A percentile compares a stretch with the other conserved stretches of the same genome.
These are phyloP conservation scores for Gamsiella multidivaricata DNA, from an alignment of 192 early-diverging fungal genomes.

Conservation along the genomic window DNA sequence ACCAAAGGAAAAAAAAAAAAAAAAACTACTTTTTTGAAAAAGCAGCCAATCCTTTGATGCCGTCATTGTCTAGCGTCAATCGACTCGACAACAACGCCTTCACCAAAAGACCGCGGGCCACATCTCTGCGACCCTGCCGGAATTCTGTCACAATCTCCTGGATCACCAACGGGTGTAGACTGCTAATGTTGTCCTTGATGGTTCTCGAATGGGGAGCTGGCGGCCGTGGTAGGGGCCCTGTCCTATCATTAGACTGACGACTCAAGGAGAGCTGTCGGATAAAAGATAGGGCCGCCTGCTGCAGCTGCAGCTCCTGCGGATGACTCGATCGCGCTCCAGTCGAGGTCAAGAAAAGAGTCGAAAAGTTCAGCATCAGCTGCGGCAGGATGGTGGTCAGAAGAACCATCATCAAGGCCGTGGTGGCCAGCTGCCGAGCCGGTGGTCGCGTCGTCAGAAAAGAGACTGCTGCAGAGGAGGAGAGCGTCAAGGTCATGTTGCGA, in stretches of 20 bases:
- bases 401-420: conserved; percentile 22
- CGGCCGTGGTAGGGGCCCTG: background rate
- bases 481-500: conserved; percentile 53
- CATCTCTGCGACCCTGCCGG: conserved; percentile 42
- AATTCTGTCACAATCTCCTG: conserved; percentile 55
- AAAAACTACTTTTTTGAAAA: conserved; percentile 25
- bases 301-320: conserved; percentile 44
- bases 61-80: conserved; percentile 22
- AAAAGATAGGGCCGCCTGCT: conserved; percentile 40
- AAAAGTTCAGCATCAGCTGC: conserved; percentile 60
- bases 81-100: conserved; percentile 50
- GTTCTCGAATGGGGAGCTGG: conserved; percentile 17
- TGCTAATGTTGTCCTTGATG: conserved; percentile 53
- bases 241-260: conserved; percentile 25
- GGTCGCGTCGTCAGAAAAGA: conserved; percentile 31
- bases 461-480: conserved; percentile 56
- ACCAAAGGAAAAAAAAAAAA: conserved; percentile 1
- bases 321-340: conserved; percentile 55
- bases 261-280: conserved; percentile 44
- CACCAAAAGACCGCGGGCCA: conserved; percentile 53
- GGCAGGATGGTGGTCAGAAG: conserved; percentile 51
- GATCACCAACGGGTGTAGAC: conserved; percentile 44
- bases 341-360: conserved; percentile 62
- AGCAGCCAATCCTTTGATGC: conserved; percentile 8
- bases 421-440: conserved; percentile 10